Percentiles rank a stretch among this genome's conserved stretches.
These are phyloP conservation scores for Pisolithus orientalis DNA, from an alignment of 768 basidiomycete species.

Conservation along the genomic window DNA sequence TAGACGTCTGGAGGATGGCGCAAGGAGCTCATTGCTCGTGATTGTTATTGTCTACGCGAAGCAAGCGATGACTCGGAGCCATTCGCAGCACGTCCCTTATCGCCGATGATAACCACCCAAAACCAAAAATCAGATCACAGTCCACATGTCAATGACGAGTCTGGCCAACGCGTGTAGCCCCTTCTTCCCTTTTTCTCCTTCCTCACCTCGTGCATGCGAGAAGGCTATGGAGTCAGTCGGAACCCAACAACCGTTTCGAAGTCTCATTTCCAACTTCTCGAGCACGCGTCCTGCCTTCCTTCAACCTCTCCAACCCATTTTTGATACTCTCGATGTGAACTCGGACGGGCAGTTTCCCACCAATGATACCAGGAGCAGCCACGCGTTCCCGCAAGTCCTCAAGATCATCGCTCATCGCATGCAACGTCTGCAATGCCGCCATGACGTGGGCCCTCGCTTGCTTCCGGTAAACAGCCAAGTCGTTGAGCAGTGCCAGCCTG, in stretches of 20 bases:
- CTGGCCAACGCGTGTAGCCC: too few relatives aligned
- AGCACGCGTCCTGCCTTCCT: slow-evolving; percentile 50
- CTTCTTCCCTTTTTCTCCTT: too few relatives aligned
- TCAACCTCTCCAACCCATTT: slow-evolving; percentile 49
- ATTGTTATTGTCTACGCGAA: too few relatives aligned
- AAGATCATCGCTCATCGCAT: slow-evolving; percentile 65
- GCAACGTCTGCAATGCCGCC: slow-evolving; percentile 54
- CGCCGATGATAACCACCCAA: too few relatives aligned
- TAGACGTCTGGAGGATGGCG: too few relatives aligned
- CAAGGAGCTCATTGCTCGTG: too few relatives aligned
- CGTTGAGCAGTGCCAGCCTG: slow-evolving; percentile 48
- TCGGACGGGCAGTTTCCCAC: slow-evolving; percentile 55
- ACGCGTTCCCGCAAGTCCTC: slow-evolving; percentile 72
- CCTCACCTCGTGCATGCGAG: background rate
- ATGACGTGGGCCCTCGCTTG: slow-evolving; percentile 62
- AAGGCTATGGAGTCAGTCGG: slow-evolving; percentile 1
- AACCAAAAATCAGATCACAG: too few relatives aligned
- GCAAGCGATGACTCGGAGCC: too few relatives aligned
- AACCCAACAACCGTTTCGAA: slow-evolving; percentile 17
- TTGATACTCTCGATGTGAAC: slow-evolving; percentile 73
- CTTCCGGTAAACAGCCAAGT: slow-evolving; percentile 51
- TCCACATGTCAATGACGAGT: too few relatives aligned
- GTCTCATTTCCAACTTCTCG: slow-evolving; percentile 38
- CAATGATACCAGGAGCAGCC: slow-evolving; percentile 57
- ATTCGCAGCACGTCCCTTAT: too few relatives aligned